Evolutionary conservation across 2,329 filamentous ascomycete species (phyloP).

Genomic region (Verticillium isaacii): DNA sequence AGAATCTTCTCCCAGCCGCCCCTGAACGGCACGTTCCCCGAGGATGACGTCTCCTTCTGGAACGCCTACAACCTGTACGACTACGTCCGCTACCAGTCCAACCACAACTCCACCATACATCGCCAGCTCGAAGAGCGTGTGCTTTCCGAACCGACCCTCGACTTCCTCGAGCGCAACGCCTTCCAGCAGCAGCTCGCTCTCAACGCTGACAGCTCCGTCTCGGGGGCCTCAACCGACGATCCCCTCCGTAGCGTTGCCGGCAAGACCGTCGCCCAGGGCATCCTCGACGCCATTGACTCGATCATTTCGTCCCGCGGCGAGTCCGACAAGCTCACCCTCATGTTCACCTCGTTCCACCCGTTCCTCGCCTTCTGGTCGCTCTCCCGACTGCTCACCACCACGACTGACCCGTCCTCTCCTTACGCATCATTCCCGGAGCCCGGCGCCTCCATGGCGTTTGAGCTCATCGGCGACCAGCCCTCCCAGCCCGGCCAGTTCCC

Average conservation of each 20-base stretch:
- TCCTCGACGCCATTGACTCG: conserved; percentile 36
- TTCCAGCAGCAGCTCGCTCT: conserved; percentile 58
- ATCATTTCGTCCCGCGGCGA: conserved; percentile 34
- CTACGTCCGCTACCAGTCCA: conserved; percentile 48
- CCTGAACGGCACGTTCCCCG: conserved; percentile 31
- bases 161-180: conserved; percentile 60
- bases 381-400: conserved; percentile 36
- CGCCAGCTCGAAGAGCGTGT: conserved; percentile 28
- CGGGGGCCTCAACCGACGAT: conserved; percentile 32
- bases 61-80: conserved; percentile 52
- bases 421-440: conserved; percentile 53
- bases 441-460: conserved; percentile 71
- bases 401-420: conserved; percentile 43
- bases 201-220: conserved; percentile 55
- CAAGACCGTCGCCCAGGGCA: conserved; percentile 42
- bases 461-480: conserved; percentile 40
- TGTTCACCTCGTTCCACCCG: conserved; percentile 51
- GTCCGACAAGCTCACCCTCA: conserved; percentile 42
- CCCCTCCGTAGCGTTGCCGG: conserved; percentile 47
- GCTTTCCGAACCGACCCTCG: conserved; percentile 29
- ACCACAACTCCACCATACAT: conserved; percentile 42
- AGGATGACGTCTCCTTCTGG: conserved; percentile 31
- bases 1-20: conserved; percentile 31
- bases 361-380: conserved; percentile 52
- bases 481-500: conserved; percentile 21